These are phyloP conservation scores for Mycena crocata DNA, from an alignment of 768 basidiomycete genomes.

Conservation along the genomic window DNA sequence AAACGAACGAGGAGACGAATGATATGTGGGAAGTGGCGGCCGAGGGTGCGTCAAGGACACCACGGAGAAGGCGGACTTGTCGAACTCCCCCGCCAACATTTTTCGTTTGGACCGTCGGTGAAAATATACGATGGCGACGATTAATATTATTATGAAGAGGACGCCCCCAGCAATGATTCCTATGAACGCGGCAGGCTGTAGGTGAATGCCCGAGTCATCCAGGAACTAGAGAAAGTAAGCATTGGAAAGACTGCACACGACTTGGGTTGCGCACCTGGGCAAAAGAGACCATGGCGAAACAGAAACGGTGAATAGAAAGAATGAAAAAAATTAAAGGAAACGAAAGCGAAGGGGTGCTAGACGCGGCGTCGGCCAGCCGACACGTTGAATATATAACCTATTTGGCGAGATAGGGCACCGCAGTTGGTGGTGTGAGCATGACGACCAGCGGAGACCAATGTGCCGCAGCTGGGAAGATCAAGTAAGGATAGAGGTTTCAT, in stretches of 20 bases:
- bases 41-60: conserved; percentile 19
- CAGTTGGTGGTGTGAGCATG: conserved; percentile 15
- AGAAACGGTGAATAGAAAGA: not conserved
- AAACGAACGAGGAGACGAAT: conserved; percentile 9
- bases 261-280: conserved; percentile 25
- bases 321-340: conserved; percentile 3
- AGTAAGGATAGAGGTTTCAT: conserved; percentile 19
- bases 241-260: not conserved
- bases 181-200: conserved; percentile 25
- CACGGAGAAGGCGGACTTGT: conserved; percentile 25
- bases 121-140: conserved; percentile 18
- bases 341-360: conserved; percentile 21
- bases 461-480: not conserved
- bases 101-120: conserved; percentile 29
- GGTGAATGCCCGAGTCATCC: conserved; percentile 23
- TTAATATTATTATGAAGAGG: conserved; percentile 21
- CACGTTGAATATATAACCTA: conserved; percentile 8
- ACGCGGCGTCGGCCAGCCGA: conserved; percentile 17
- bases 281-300: conserved; percentile 20
- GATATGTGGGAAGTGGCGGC: conserved; percentile 22
- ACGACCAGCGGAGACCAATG: not conserved
- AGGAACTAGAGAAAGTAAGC: conserved; percentile 18
- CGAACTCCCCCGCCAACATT: conserved; percentile 25
- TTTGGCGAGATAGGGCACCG: conserved; percentile 15
- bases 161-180: conserved; percentile 25